phyloP scores from a whole-genome alignment of 257 asterid genomes.

The Handroanthus guayacan region DNA sequence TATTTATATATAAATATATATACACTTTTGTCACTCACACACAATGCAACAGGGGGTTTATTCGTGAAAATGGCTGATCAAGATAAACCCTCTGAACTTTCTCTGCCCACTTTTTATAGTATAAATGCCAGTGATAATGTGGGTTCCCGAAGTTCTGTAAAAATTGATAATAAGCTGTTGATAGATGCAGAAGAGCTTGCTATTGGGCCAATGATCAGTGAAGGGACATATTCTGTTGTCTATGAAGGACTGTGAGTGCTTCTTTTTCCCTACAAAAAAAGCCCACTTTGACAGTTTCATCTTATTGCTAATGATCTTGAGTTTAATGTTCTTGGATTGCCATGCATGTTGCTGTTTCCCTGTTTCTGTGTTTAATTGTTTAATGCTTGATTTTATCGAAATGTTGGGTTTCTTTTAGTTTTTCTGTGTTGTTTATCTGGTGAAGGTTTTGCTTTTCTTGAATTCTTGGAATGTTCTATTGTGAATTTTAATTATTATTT shows the following conservation, averaged over 20 bases:
- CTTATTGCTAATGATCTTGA: conserved; percentile 7
- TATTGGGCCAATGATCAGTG: conserved; percentile 59
- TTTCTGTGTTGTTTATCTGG: neutral
- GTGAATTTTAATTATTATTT: neutral
- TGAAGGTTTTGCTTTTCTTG: neutral
- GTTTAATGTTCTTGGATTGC: conserved; percentile 25
- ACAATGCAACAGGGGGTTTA: conserved; percentile 37
- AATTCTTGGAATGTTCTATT: neutral
- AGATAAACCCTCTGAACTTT: conserved; percentile 32
- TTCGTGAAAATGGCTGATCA: conserved; percentile 46
- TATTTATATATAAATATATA: neutral
- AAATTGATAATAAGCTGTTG: conserved; percentile 45
- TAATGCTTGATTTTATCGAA: conserved; percentile 4
- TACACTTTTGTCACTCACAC: neutral
- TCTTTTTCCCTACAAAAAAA: neutral
- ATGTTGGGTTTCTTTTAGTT: conserved; percentile 1
- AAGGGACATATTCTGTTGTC: conserved; percentile 55
- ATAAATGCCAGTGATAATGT: conserved; percentile 28
- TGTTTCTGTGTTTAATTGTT: neutral
- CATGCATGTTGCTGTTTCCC: conserved; percentile 34
- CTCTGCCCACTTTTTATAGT: conserved; percentile 29
- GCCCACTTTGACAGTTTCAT: neutral
- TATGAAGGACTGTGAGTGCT: conserved; percentile 63
- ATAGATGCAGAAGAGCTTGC: conserved; percentile 49
- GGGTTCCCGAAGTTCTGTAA: conserved; percentile 28